Base-by-base conservation (phyloP, 139 green algal genomes). In the Yamagishiella unicocca region DNA sequence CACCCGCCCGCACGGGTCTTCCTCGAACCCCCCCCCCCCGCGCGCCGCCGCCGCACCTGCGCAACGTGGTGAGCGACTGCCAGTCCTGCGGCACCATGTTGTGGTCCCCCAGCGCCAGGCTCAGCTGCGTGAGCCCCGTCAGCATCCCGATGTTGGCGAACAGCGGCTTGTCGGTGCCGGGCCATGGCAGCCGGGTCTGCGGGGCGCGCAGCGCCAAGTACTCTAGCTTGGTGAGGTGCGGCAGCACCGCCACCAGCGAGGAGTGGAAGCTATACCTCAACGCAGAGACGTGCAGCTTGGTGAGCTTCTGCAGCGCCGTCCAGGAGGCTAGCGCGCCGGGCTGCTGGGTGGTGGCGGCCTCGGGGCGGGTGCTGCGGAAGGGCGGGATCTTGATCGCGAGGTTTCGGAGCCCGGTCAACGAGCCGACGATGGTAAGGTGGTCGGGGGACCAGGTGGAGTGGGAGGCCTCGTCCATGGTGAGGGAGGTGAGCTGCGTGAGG, bases 401-500 rank as follows among this genome's bases (percentile, higher is more conserved):
- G 64, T 67, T 78, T 22, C 66, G 64, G 35, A 87, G 81, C 22
- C 40, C 19, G n/a, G 81, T 87, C 24, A 87, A 43, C n/a, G 64
- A 87, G 67, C 81, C 81, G 42, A 87, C 81, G 64, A 78, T 78
- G 81, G 81, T 64, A 24, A 87, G 61, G 81, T 87, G 81, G 7
- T 87, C 81, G 6, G 45, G 22, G 21, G 54, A 70, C 81, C 81
- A 87, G 64, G 46, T 67, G 10, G 66, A 55, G 64, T 87, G 81
- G 0, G 64, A 79, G 45, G 81, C 81, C 81, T 87, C 81, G 46
- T 87, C 81, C 64, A 87, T 78, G 43, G 81, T 87, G 29, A 87
- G 66, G 22, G 66, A 68, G 0, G 81, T 87, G 6, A 87, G 81
- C 81, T 87, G 81, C 31, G 81, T 87, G 21, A 87, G 81, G 17